A percentile compares a stretch with the other conserved stretches of the same genome.
Conservation (phyloP, 2,329 filamentous ascomycete genomes). For the Scedosporium minutisporum region DNA sequence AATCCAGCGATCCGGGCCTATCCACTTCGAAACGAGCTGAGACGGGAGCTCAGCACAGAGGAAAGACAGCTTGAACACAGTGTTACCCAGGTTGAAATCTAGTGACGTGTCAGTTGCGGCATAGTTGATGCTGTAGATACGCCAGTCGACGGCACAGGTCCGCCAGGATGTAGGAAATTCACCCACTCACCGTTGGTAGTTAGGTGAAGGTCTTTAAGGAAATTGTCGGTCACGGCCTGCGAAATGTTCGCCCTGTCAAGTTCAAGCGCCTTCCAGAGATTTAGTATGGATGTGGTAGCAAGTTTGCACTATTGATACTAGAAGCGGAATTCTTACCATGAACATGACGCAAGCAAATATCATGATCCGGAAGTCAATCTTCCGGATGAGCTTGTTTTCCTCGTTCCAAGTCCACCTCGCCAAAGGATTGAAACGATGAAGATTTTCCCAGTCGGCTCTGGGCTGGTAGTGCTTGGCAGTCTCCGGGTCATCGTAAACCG, state of each 20-base stretch:
- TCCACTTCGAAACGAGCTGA: conserved; percentile 48
- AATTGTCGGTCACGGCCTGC: conserved; percentile 38
- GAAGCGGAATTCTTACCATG: conserved; percentile 8
- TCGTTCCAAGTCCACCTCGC: conserved; percentile 33
- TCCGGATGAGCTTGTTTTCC: conserved; percentile 25
- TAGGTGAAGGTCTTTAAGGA: conserved; percentile 31
- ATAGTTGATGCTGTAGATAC: too few relatives aligned
- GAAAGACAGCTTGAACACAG: conserved; percentile 21
- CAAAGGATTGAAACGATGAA: conserved; percentile 37
- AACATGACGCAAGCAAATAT: conserved; percentile 33
- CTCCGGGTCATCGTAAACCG: conserved; percentile 28
- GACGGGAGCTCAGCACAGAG: conserved; percentile 39
- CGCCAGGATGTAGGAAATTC: too few relatives aligned
- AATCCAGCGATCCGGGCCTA: conserved; percentile 51
- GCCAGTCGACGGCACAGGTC: too few relatives aligned
- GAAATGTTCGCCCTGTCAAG: conserved; percentile 38
- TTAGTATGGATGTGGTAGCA: too few relatives aligned
- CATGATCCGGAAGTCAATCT: conserved; percentile 33
- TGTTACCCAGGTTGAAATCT: conserved; percentile 25
- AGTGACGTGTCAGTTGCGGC: too few relatives aligned
- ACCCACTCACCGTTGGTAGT: conserved; percentile 26
- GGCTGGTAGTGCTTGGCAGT: conserved; percentile 25
- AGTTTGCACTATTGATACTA: too few relatives aligned
- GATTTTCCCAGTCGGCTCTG: conserved; percentile 23
- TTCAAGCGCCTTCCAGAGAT: conserved; percentile 26